Conservation (phyloP, 495 filamentous ascomycete genomes). For the Hypomontagnella monticulosa region DNA sequence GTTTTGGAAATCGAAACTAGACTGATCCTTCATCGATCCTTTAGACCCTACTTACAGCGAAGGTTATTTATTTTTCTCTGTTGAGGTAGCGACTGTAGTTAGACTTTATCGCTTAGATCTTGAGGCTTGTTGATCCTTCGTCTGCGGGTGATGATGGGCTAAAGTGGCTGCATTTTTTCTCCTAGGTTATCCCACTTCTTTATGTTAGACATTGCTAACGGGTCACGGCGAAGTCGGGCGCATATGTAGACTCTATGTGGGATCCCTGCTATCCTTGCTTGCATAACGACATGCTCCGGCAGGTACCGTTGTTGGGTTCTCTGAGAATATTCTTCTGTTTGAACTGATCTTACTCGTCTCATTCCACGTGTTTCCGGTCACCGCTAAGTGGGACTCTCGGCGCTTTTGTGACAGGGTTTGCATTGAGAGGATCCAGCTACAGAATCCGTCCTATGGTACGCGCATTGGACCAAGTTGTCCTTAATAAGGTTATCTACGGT, state of each 20-base stretch:
- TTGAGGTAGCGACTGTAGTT: conserved; percentile 3
- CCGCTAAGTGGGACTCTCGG: conserved; percentile 36
- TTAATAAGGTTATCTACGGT: conserved; percentile 27
- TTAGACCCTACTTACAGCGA: conserved; percentile 23
- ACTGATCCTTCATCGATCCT: conserved; percentile 28
- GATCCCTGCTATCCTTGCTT: conserved; percentile 30
- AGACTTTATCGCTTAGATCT: conserved; percentile 20
- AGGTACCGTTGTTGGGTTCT: conserved; percentile 28
- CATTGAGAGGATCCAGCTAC: conserved; percentile 16
- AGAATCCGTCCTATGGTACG: not conserved
- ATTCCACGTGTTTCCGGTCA: conserved; percentile 40
- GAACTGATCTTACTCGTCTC: conserved; percentile 21
- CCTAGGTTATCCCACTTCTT: not conserved
- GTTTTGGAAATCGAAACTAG: conserved; percentile 40
- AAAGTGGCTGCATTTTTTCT: conserved; percentile 27
- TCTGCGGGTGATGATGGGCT: conserved; percentile 27
- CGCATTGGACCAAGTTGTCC: not conserved
- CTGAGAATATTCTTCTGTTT: conserved; percentile 2
- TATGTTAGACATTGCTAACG: not conserved
- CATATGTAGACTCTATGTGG: conserved; percentile 20
- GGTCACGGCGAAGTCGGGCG: not conserved
- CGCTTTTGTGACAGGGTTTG: conserved; percentile 33
- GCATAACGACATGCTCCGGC: conserved; percentile 25
- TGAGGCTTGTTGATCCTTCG: conserved; percentile 38
- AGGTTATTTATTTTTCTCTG: conserved; percentile 5